Base-by-base conservation (phyloP, 1,139 yeast species). In the Candida sanyaensis region DNA sequence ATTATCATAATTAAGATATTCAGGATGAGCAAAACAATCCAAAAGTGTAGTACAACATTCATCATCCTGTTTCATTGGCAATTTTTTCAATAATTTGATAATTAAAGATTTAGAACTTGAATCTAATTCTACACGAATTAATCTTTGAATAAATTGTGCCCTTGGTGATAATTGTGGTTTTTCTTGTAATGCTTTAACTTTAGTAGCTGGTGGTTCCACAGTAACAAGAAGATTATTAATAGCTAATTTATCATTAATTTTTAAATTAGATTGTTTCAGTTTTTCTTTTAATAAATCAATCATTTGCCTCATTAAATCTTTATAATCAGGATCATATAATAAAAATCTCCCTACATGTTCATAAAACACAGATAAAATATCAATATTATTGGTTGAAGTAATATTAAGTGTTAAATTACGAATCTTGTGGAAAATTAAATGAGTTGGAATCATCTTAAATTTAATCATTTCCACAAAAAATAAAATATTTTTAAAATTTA, bases 391-490 rank as follows among this genome's bases (percentile, higher is more conserved):
- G 0, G 80, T 71, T 3, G 66, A 65, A n/a, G 76, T 69, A 45
- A 87, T 64, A 49, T 78, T 76, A 49, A 80, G 52, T 1, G 86
- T 80, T 52, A 86, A 66, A 1, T 75, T 68, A 52, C 87, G 73
- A 46, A 87, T 78, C 60, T 83, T 86, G 63, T 90, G 93, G 62
- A 90, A 87, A 4, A 86, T 75, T 47, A 86, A 74, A 63, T 81
- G 86, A 21, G 74, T 71, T 0, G 96, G 95, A n/a, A 91, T 73
- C 55, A 90, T 64, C 54, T 80, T 83, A 63, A 91, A 92, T 61
- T 88, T 89, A 42, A 86, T 80, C 68, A 91, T 70, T 59, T 92
- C 97, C 44, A 84, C 73, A 54, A 88, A 84, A 53, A 86, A 86
- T 33, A 77, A 72, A 36, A 88, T 78, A 54, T 79, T 83, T 54